Conservation (phyloP, 2,329 filamentous ascomycete genomes). For the Penicillium sp. region DNA sequence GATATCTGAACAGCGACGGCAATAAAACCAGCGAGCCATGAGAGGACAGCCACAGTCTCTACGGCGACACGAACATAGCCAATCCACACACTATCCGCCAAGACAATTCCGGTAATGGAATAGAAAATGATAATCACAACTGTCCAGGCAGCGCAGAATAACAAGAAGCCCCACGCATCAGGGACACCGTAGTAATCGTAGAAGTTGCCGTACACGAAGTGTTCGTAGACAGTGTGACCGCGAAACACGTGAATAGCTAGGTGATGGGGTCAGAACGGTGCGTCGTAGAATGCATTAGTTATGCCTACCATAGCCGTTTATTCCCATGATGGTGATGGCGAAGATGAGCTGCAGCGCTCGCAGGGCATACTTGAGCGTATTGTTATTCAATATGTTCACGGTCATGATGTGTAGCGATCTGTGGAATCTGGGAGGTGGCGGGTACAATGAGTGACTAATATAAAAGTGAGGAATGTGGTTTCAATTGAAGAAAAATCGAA, state of each 20-base stretch:
- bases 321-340: conserved; percentile 7
- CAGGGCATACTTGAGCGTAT: not conserved
- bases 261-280: conserved; percentile 1
- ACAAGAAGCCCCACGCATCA: conserved; percentile 9
- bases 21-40: conserved; percentile 12
- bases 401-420: not conserved
- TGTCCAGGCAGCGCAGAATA: conserved; percentile 10
- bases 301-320: conserved; percentile 8
- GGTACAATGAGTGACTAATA: not conserved
- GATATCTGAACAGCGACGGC: conserved; percentile 5
- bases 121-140: conserved; percentile 2
- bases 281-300: conserved; percentile 1
- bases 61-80: conserved; percentile 2
- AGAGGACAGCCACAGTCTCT: conserved; percentile 7
- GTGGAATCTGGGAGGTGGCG: not conserved
- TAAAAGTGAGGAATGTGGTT: not conserved
- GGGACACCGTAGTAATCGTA: conserved; percentile 4
- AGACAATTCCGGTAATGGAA: not conserved
- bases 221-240: conserved; percentile 7
- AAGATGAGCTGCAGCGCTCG: conserved; percentile 5
- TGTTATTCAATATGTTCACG: not conserved
- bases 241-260: conserved; percentile 10
- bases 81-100: not conserved
- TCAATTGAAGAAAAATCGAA: not conserved
- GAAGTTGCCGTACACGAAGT: not conserved